Conservation (phyloP, 2,329 filamentous ascomycete species). For the Aphanoascus verrucosus region DNA sequence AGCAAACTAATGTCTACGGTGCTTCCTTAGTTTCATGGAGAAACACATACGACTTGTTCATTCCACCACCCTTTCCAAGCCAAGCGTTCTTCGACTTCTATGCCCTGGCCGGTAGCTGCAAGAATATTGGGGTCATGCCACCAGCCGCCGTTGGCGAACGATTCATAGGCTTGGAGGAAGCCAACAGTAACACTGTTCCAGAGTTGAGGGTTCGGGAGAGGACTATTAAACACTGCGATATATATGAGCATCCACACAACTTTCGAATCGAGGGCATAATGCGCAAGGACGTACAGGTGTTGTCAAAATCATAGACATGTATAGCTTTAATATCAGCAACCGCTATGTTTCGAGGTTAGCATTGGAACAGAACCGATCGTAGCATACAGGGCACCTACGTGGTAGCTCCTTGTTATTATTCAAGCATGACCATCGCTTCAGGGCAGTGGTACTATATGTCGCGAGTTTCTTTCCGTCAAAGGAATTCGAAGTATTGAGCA, state of each 20-base stretch:
- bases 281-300: constrained; percentile 56
- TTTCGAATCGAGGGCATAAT: background rate
- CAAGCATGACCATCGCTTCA: constrained; percentile 75
- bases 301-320: constrained; percentile 97
- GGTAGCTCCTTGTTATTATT: constrained; percentile 54
- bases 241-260: background rate
- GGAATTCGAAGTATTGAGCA: constrained; percentile 22
- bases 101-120: constrained; percentile 70
- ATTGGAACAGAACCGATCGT: background rate
- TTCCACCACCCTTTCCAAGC: constrained; percentile 97
- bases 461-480: constrained; percentile 19
- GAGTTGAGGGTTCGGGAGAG: constrained; percentile 75
- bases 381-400: constrained; percentile 33
- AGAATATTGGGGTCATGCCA: constrained; percentile 91
- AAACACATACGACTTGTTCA: constrained; percentile 59
- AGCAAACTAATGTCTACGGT: background rate
- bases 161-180: constrained; percentile 61
- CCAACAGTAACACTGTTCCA: constrained; percentile 75
- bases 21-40: constrained; percentile 3
- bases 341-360: constrained; percentile 30
- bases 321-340: constrained; percentile 63
- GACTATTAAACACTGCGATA: constrained; percentile 72
- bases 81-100: constrained; percentile 67
- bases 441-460: constrained; percentile 55
- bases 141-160: constrained; percentile 79